phyloP scores from a whole-genome alignment of 257 asterid species.

The Capsicum pubescens region DNA sequence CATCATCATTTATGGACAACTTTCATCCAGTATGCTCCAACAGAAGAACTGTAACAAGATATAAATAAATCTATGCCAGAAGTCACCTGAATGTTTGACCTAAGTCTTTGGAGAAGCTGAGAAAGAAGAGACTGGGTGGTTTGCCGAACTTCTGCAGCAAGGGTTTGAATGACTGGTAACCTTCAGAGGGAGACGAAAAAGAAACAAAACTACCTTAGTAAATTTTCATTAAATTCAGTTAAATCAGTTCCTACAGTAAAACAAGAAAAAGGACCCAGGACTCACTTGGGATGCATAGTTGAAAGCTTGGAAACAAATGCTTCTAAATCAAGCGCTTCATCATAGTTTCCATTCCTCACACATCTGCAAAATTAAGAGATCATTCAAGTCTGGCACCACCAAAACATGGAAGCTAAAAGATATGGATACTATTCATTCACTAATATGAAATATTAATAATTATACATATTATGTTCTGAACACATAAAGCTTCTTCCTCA shows the following conservation, averaged over 20 bases:
- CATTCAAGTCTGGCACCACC: constrained; percentile 33
- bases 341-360: constrained; percentile 94
- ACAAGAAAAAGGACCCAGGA: constrained; percentile 54
- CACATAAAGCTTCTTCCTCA: background rate
- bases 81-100: constrained; percentile 90
- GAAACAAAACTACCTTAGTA: constrained; percentile 14
- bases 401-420: background rate
- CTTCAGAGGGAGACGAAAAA: constrained; percentile 48
- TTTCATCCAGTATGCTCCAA: background rate
- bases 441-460: background rate
- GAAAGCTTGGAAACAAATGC: constrained; percentile 91
- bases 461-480: background rate
- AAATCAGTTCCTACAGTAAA: constrained; percentile 28
- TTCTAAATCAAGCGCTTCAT: constrained; percentile 97
- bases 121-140: constrained; percentile 95
- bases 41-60: background rate
- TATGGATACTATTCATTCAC: background rate
- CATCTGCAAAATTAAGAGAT: constrained; percentile 60
- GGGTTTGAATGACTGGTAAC: constrained; percentile 94
- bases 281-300: constrained; percentile 96
- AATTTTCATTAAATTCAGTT: background rate
- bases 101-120: constrained; percentile 94
- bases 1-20: background rate
- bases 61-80: constrained; percentile 22
- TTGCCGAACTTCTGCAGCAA: constrained; percentile 87